Conservation (phyloP, 2,329 filamentous ascomycete species). For the Alternaria longipes region DNA sequence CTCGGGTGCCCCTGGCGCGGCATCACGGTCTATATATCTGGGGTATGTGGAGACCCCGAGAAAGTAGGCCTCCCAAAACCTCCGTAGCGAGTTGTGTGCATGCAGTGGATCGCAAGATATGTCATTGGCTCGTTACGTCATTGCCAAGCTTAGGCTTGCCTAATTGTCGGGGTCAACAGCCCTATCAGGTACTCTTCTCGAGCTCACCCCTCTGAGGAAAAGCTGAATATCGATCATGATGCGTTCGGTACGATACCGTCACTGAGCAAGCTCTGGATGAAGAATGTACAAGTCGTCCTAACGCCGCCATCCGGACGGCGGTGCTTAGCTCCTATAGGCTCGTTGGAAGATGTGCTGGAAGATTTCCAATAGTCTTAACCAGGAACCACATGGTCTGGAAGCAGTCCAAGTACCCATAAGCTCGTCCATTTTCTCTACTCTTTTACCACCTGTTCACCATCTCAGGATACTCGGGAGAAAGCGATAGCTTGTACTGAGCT, state of each 20-base stretch:
- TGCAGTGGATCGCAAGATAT: neutral
- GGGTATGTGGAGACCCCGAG: neutral
- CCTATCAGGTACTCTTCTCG: neutral
- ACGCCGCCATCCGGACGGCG: neutral
- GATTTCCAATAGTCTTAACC: neutral
- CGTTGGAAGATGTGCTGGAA: neutral
- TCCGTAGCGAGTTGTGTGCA: neutral
- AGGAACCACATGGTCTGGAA: neutral
- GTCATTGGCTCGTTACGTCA: conserved; percentile 4
- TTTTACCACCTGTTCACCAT: neutral
- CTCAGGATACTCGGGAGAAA: neutral
- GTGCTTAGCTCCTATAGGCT: neutral
- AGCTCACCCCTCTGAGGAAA: neutral
- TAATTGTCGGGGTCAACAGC: neutral
- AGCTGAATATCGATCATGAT: neutral
- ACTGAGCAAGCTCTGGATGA: neutral
- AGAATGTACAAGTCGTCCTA: neutral
- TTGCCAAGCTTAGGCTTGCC: neutral
- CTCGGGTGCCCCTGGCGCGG: neutral
- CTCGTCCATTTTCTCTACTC: neutral
- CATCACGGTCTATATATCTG: neutral
- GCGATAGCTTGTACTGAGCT: neutral
- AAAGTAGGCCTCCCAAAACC: neutral
- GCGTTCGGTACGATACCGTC: neutral
- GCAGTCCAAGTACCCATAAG: neutral